Base-by-base conservation (phyloP, 1,139 yeast species). In the Debaryomyces udenii region DNA sequence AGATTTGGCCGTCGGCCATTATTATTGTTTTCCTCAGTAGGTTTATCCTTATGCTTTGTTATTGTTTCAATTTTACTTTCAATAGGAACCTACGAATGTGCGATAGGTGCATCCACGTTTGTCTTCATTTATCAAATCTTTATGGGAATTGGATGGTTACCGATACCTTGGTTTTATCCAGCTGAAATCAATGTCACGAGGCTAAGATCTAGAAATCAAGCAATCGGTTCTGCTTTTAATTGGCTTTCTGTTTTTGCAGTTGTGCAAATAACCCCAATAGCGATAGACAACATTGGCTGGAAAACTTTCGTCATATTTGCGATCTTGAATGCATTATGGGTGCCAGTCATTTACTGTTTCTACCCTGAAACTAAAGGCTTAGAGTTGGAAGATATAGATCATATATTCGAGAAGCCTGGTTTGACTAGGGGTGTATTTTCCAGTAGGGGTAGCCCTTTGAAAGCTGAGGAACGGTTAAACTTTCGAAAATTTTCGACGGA, bases 1-100 rank as follows among this genome's bases (percentile, higher is more conserved):
- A 66, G 68, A 37, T 56, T 81, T 34, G 78, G 78, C 46, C 81
- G 83, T 48, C 76, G 88, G 66, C 76, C 64, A 41, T 57, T 69
- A 55, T 58, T 71, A 52, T 58, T 68, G 50, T 52, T 52, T 37
- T 74, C 75, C 38, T 70, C 73, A 20, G 30, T 53, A 35, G 71
- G 72, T 35, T 64, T 38, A 22, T 27, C 32, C 4, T 14, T 37
- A 20, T 37, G 40, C 31, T 37, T 32, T 14, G 18, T 37, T 5
- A 60, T 45, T 62, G 55, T 43, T 31, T 56, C 38, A 47, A 64
- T 17, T 55, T 57, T 51, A 46, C 55, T 39, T 57, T 26, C 59
- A 59, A 41, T 57, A 57, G 60, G 53, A 55, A 18, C 39, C 54
- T 46, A 45, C 53, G 37, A 54, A 53, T 38, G 42, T 16, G 44